These are phyloP conservation scores for Stevia rebaudiana DNA, from an alignment of 140 eudicot genomes.

Conservation along the genomic window DNA sequence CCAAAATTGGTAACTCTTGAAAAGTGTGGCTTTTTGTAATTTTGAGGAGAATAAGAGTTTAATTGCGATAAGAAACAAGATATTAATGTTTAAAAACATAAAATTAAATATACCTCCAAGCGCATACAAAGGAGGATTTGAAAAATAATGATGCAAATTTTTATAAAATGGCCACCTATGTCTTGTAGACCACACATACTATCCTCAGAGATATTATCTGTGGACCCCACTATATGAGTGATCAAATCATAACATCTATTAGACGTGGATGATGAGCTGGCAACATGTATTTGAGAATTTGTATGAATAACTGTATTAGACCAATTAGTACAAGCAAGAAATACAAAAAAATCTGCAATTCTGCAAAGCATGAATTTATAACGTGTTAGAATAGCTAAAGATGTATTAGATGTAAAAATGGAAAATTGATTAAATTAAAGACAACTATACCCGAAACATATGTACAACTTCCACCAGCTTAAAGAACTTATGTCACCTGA, in stretches of 20 bases:
- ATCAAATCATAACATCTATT: constrained; percentile 38
- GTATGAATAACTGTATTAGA: constrained; percentile 68
- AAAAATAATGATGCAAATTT: constrained; percentile 50
- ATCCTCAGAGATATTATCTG: constrained; percentile 39
- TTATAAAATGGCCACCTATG: constrained; percentile 74
- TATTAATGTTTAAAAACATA: neutral
- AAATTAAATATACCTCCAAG: constrained; percentile 47
- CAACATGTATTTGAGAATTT: constrained; percentile 27
- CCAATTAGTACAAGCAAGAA: constrained; percentile 83
- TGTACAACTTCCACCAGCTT: constrained; percentile 80
- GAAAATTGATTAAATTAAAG: neutral
- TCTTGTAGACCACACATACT: constrained; percentile 55
- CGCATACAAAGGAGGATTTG: constrained; percentile 70
- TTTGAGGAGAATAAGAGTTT: neutral
- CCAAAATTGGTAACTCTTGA: neutral
- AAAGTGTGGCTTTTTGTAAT: neutral
- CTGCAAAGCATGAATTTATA: constrained; percentile 25
- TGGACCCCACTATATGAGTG: constrained; percentile 33
- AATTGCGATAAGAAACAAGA: neutral
- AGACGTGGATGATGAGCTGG: constrained; percentile 37
- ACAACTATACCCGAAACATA: constrained; percentile 59
- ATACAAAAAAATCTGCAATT: constrained; percentile 79
- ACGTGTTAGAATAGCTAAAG: constrained; percentile 1
- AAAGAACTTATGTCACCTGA: constrained; percentile 64
- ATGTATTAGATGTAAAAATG: neutral